Evolutionary conservation across 2,329 filamentous ascomycete genomes (phyloP).

Genomic region (Verticillium klebahnii): DNA sequence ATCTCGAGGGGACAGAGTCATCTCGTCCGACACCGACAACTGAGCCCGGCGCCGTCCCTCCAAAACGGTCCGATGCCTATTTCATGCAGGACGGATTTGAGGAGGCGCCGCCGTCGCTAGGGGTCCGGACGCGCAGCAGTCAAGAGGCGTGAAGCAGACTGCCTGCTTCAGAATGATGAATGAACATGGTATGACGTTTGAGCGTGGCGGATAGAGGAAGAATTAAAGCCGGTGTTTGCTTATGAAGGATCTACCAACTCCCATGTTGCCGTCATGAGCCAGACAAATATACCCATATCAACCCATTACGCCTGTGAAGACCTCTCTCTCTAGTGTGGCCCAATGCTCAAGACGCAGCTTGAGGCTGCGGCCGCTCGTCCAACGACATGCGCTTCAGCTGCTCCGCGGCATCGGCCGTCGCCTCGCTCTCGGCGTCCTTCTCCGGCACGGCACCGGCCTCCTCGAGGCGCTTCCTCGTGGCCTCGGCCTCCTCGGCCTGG

Average conservation of each 20-base stretch:
- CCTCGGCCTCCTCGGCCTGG: conserved; percentile 42
- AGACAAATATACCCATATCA: neutral
- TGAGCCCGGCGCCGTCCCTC: neutral
- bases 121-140: conserved; percentile 1
- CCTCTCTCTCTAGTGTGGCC: neutral
- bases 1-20: neutral
- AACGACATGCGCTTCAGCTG: conserved; percentile 33
- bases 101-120: conserved; percentile 4
- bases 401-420: conserved; percentile 23
- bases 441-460: conserved; percentile 38
- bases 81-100: conserved; percentile 8
- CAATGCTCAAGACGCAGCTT: conserved; percentile 11
- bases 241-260: neutral
- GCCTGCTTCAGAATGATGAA: neutral
- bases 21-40: neutral
- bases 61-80: neutral
- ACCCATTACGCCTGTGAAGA: neutral
- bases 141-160: conserved; percentile 5
- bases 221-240: neutral
- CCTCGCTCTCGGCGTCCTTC: conserved; percentile 19
- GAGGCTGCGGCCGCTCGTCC: conserved; percentile 19
- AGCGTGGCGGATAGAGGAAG: neutral
- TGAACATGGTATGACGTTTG: conserved; percentile 3
- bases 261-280: conserved; percentile 2
- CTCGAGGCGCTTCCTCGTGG: conserved; percentile 43